Evolutionary conservation across 2,329 filamentous ascomycete genomes (phyloP).

Genomic region (Zalaria sp.): DNA sequence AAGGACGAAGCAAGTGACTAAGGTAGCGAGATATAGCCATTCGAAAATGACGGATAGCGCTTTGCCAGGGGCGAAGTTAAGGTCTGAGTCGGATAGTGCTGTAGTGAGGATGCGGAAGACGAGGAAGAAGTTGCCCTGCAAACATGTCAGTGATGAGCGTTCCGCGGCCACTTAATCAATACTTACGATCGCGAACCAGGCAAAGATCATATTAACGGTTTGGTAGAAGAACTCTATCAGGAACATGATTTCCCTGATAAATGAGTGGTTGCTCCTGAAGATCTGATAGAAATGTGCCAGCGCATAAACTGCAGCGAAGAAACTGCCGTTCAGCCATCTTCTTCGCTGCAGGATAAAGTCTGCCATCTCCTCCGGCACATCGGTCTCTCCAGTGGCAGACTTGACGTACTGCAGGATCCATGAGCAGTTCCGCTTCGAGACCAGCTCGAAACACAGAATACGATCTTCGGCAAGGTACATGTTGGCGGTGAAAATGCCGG

Average conservation of each 20-base stretch:
- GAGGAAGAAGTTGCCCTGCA: slow-evolving; percentile 86
- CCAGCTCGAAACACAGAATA: slow-evolving; percentile 96
- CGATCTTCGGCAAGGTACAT: slow-evolving; percentile 99
- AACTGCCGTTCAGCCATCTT: slow-evolving; percentile 95
- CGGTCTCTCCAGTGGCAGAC: slow-evolving; percentile 89
- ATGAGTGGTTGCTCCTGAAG: slow-evolving; percentile 81
- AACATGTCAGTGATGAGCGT: slow-evolving; percentile 3
- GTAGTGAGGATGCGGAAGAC: slow-evolving; percentile 94
- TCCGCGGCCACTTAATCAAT: background rate
- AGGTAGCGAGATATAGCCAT: slow-evolving; percentile 84
- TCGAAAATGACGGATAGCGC: slow-evolving; percentile 84
- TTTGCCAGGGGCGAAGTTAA: slow-evolving; percentile 64
- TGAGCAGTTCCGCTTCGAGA: slow-evolving; percentile 91
- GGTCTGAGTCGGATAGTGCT: slow-evolving; percentile 54
- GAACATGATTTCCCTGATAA: slow-evolving; percentile 77
- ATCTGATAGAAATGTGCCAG: slow-evolving; percentile 93
- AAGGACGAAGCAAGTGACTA: slow-evolving; percentile 90
- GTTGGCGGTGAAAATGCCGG: slow-evolving; percentile 95
- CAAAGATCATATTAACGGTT: slow-evolving; percentile 92
- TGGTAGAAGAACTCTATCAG: slow-evolving; percentile 90
- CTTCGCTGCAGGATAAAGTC: slow-evolving; percentile 92
- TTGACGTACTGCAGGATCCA: slow-evolving; percentile 99
- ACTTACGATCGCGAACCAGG: slow-evolving; percentile 82
- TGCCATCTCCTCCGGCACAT: slow-evolving; percentile 86
- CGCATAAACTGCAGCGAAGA: slow-evolving; percentile 94